These are phyloP conservation scores for Coemansia reversa DNA, from an alignment of 192 early-diverging fungal species.

Conservation along the genomic window DNA sequence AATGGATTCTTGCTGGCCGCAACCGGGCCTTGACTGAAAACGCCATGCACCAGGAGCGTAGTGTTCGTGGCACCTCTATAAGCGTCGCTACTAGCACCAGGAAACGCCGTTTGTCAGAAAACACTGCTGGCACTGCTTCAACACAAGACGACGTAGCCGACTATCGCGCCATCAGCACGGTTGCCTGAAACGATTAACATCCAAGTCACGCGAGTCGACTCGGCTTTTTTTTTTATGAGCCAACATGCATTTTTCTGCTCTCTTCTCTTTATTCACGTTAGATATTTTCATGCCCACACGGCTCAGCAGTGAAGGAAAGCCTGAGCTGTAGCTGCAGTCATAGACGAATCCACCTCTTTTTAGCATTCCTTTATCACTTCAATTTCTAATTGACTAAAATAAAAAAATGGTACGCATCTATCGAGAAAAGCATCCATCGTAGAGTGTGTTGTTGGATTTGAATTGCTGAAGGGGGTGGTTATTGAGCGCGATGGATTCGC, in stretches of 20 bases:
- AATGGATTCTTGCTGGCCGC: conserved; percentile 60
- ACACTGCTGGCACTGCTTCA: neutral
- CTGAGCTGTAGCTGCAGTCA: too few species aligned
- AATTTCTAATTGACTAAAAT: conserved; percentile 10
- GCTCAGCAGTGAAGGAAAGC: too few species aligned
- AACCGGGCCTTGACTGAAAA: conserved; percentile 36
- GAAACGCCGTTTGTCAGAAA: too few species aligned
- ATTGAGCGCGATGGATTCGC: neutral
- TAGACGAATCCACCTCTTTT: conserved; percentile 14
- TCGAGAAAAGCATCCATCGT: neutral
- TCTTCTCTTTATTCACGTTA: too few species aligned
- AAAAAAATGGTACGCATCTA: conserved; percentile 21
- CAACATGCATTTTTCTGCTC: too few species aligned
- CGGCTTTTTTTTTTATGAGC: too few species aligned
- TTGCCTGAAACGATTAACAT: too few species aligned
- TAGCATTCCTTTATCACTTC: conserved; percentile 2
- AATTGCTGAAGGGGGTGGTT: neutral
- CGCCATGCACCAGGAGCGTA: conserved; percentile 29
- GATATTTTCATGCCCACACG: too few species aligned
- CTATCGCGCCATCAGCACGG: too few species aligned
- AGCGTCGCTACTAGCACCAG: neutral
- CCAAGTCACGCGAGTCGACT: too few species aligned
- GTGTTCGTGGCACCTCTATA: neutral
- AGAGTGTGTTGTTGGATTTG: neutral
- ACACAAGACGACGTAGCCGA: neutral